These are phyloP conservation scores for Monilinia aucupariae DNA, from an alignment of 2,329 filamentous ascomycete species.

Conservation along the genomic window DNA sequence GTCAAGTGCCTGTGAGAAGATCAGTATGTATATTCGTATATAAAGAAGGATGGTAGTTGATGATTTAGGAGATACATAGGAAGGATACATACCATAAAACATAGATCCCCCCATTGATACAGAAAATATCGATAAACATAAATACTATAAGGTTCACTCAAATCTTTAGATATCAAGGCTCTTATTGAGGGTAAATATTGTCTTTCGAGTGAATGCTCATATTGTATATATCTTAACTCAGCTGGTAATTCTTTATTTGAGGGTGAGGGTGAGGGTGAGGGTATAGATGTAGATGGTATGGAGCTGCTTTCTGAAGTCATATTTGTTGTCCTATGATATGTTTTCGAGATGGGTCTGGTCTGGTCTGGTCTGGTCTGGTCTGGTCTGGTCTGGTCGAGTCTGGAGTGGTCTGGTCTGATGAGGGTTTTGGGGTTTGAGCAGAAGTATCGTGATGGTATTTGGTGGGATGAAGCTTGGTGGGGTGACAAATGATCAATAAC, in stretches of 20 bases:
- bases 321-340: not conserved
- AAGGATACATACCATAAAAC: slow-evolving; percentile 66
- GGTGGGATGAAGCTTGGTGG: not conserved
- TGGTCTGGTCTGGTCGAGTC: no score
- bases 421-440: no score
- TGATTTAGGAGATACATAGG: not conserved
- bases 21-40: not conserved
- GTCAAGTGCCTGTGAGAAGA: slow-evolving; percentile 48
- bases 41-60: not conserved
- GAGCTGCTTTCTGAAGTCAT: slow-evolving; percentile 19
- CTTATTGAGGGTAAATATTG: slow-evolving; percentile 79
- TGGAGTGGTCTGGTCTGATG: no score
- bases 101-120: slow-evolving; percentile 96
- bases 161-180: slow-evolving; percentile 87
- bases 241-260: slow-evolving; percentile 35
- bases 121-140: slow-evolving; percentile 98
- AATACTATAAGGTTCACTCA: slow-evolving; percentile 98
- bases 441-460: not conserved
- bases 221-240: slow-evolving; percentile 55
- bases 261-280: no score
- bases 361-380: no score
- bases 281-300: not conserved
- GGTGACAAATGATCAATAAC: not conserved
- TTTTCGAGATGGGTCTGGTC: not conserved
- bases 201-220: slow-evolving; percentile 55